phyloP scores from a whole-genome alignment of 805 yeast genomes.

The Clavispora asparagi region DNA sequence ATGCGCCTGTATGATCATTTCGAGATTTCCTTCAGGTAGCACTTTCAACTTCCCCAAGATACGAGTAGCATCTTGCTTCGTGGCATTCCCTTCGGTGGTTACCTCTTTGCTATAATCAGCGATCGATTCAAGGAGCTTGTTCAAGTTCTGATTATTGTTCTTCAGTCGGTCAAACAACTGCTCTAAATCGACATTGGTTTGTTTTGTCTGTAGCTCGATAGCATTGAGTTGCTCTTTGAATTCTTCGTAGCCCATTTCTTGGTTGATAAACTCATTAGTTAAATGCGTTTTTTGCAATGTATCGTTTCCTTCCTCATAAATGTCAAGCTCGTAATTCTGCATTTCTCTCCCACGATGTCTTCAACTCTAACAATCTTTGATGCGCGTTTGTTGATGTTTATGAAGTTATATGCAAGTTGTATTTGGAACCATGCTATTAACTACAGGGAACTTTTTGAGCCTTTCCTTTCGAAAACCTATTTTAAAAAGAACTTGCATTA shows the following conservation, averaged over 20 bases:
- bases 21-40: constrained; percentile 1
- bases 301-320: background rate
- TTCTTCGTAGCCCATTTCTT: constrained; percentile 13
- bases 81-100: constrained; percentile 31
- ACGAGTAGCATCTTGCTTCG: constrained; percentile 24
- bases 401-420: background rate
- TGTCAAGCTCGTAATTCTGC: background rate
- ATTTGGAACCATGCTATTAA: too few relatives aligned
- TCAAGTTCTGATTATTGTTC: constrained; percentile 35
- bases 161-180: constrained; percentile 36
- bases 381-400: background rate
- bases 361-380: background rate
- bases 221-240: constrained; percentile 24
- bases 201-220: constrained; percentile 30
- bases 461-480: too few relatives aligned
- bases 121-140: constrained; percentile 28
- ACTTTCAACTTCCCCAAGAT: constrained; percentile 17
- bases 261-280: background rate
- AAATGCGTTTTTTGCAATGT: too few relatives aligned
- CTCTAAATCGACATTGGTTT: constrained; percentile 30
- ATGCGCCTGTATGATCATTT: background rate
- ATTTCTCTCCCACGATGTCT: background rate
- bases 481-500: too few relatives aligned
- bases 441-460: too few relatives aligned
- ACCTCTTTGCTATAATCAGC: constrained; percentile 32